Evolutionary conservation across 306 rosid species (phyloP), one percentile per base, ranked within the genome.

Genomic region (Erythrophleum fordii): DNA sequence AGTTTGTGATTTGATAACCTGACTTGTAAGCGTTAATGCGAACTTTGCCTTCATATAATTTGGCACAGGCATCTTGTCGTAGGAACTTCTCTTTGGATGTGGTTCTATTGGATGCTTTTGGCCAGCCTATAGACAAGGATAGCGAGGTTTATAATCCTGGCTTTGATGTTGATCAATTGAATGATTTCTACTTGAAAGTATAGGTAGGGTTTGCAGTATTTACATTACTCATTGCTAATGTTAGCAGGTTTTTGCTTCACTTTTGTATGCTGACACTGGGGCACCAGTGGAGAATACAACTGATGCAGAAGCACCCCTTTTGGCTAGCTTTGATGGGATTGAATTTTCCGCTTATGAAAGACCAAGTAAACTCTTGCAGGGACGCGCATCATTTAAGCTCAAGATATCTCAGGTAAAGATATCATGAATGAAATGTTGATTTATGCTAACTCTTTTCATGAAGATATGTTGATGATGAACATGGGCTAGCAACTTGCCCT

Each of bases 321-420:
- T 91, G 87, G 87, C 83, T 82, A 90, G 85, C 90, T 84, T 77
- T 74, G 99, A 93, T 80, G 97, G 99, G 75, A 69, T 86, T 72
- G 99, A 95, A 82, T 91, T 87, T 86, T 65, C 92, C 72, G 89
- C 95, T 53, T 37, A 51, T 34, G 93, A 89, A 69, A 86, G 93
- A 72, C 95, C 99, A 22, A 89, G 87, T 83, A 90, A 90, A 78
- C 76, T 93, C 81, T 74, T 95, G 86, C 80, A 88, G 77, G 99
- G 97, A 58, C 97, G 91, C 56, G 97, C 99, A 62, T 90, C 97
- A 62, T 95, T 95, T 82, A 95, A 91, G 92, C 93, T 95, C 78
- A 95, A 92, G 91, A 91, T 93, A 91, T 91, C 97, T 82, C 97
- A 93, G 99, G 97, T 95, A 66, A 78, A 75, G 26, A 84, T 83